Evolutionary conservation across 2,329 filamentous ascomycete genomes (phyloP), one percentile per base, ranked within the genome.

Genomic region (Colletotrichum camelliae): DNA sequence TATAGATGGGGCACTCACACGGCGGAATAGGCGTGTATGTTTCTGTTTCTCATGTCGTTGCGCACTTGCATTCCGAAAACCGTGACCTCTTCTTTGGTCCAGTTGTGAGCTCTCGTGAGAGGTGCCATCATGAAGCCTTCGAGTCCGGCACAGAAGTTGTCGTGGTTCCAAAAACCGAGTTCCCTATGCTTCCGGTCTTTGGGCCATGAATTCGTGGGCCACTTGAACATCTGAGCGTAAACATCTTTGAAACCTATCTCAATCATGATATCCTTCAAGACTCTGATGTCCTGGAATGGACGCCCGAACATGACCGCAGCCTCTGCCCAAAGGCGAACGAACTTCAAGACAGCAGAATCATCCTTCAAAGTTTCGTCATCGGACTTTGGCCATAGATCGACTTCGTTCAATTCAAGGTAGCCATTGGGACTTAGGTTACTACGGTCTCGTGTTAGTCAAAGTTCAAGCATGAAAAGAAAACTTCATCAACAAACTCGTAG

Each of bases 211-310:
- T 88, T 89, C 35, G 84, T 85, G 0, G 90, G 89, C 82, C 89
- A 87, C 80, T 87, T 88, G 78, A 84, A 88, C 18, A 87, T 79
- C 3, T 85, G 81, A 79, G 90, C 87, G 0, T 82, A 81, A 0
- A 92, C 86, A 66, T 91, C 86, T 68, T 86, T 82, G 77, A 92
- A 92, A 1, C 91, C 91, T 0, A 86, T 88, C 18, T 88, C 87
- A 10, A 82, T 80, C 80, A 92, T 84, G 64, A 86, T 84, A 48
- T 84, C 81, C 70, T 81, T 82, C 43, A 84, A 82, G 0, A 71
- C 43, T 1, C 78, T 77, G 1, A 79, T 80, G 33, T 81, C 83
- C 5, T 81, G 78, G 3, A 81, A 78, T 1, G 74, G 70, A 1
- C 84, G 80, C 1, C 82, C 81, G 12, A 85, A 76, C 4, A 79